A percentile compares a stretch with the other conserved stretches of the same genome.
phyloP scores from a whole-genome alignment of 2,329 filamentous ascomycete species.

The Dactylellina haptotyla region DNA sequence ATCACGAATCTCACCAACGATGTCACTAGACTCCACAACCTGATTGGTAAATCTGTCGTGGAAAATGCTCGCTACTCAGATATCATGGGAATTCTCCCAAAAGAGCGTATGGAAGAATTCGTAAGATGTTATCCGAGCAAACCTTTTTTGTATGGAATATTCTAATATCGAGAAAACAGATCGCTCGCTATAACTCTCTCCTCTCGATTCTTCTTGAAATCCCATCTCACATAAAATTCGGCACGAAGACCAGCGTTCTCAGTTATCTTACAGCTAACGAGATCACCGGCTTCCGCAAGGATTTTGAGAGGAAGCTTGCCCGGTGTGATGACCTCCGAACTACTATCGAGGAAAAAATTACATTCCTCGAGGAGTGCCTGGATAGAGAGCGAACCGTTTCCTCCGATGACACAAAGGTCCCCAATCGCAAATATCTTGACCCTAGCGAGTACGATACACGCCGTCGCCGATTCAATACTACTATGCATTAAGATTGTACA shows the following conservation, averaged over 20 bases:
- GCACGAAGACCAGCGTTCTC: background rate
- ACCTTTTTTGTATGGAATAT: too few species aligned
- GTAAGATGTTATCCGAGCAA: conserved; percentile 10
- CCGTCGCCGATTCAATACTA: conserved; percentile 17
- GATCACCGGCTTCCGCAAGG: background rate
- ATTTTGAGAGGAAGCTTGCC: conserved; percentile 14
- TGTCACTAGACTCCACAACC: conserved; percentile 14
- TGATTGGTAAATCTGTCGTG: conserved; percentile 1
- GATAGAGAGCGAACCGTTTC: background rate
- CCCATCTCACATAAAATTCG: conserved; percentile 13
- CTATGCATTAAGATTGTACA: conserved; percentile 18
- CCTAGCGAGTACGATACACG: conserved; percentile 22
- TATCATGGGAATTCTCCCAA: background rate
- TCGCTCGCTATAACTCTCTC: conserved; percentile 10
- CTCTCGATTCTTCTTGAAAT: conserved; percentile 22
- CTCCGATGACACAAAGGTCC: conserved; percentile 10
- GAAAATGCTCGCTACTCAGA: background rate
- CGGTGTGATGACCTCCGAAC: background rate
- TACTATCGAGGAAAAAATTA: conserved; percentile 13
- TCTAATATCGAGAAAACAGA: too few species aligned
- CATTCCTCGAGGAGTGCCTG: background rate
- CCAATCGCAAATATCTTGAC: background rate
- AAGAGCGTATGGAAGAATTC: conserved; percentile 13
- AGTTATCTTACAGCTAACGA: background rate
- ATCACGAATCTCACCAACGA: background rate